These are phyloP conservation scores for Plasmodium gallinaceum DNA, from an alignment of 169 alveolate species.

Conservation along the genomic window DNA sequence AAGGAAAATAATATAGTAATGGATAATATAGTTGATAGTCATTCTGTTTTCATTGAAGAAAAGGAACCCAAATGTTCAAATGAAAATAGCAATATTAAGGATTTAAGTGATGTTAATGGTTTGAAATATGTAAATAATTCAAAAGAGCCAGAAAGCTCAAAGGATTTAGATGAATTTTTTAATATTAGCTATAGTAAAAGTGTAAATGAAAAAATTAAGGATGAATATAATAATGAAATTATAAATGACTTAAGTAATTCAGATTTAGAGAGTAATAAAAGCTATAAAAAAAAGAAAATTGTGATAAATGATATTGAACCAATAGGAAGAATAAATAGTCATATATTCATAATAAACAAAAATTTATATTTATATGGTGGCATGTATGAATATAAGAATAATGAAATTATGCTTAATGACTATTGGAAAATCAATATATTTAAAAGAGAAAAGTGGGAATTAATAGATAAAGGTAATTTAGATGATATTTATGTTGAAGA, in stretches of 20 bases:
- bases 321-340: constrained; percentile 81
- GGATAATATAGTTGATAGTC: constrained; percentile 70
- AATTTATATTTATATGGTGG: constrained; percentile 84
- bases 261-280: constrained; percentile 43
- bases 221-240: constrained; percentile 31
- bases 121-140: background rate
- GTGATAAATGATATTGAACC: constrained; percentile 67
- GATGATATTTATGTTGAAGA: constrained; percentile 79
- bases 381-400: constrained; percentile 83
- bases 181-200: background rate
- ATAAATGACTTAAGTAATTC: constrained; percentile 37
- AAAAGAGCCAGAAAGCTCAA: background rate
- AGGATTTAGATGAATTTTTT: constrained; percentile 18
- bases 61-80: constrained; percentile 29
- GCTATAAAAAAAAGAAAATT: constrained; percentile 35
- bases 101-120: constrained; percentile 33
- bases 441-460: constrained; percentile 84
- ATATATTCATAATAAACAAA: constrained; percentile 80
- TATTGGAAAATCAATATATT: constrained; percentile 85
- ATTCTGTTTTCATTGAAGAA: constrained; percentile 77
- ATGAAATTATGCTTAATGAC: constrained; percentile 85
- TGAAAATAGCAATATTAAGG: constrained; percentile 46
- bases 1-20: constrained; percentile 74
- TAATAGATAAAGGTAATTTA: constrained; percentile 82
- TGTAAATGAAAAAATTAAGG: background rate